A percentile compares a stretch with the other conserved stretches of the same genome.
phyloP scores from a whole-genome alignment of 1,139 yeast genomes.

The Groenewaldozyma auringiensis region DNA sequence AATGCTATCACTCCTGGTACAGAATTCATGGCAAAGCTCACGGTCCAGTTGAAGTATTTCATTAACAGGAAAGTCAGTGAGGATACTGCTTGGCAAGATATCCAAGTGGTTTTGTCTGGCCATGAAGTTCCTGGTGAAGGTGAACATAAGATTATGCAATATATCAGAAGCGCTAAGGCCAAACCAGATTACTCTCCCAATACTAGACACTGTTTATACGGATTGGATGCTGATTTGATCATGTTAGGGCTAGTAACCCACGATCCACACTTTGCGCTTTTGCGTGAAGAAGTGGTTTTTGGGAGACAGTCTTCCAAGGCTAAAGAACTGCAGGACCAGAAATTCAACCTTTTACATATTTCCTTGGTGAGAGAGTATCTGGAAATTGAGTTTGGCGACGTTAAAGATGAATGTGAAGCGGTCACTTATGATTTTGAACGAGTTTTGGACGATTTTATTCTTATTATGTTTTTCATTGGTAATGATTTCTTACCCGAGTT shows the following conservation, averaged over 20 bases:
- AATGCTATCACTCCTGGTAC: slow-evolving; percentile 99
- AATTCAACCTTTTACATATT: slow-evolving; percentile 73
- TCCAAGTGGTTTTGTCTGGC: slow-evolving; percentile 83
- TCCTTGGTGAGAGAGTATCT: slow-evolving; percentile 85
- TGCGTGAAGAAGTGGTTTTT: slow-evolving; percentile 93
- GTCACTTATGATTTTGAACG: slow-evolving; percentile 84
- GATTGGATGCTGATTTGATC: slow-evolving; percentile 95
- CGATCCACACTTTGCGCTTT: slow-evolving; percentile 89
- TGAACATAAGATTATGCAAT: slow-evolving; percentile 95
- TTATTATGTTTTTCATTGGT: slow-evolving; percentile 91
- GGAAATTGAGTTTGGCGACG: slow-evolving; percentile 72
- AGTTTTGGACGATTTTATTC: slow-evolving; percentile 83
- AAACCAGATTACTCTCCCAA: slow-evolving; percentile 84
- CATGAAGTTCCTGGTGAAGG: slow-evolving; percentile 99
- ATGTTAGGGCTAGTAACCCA: slow-evolving; percentile 93
- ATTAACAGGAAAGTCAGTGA: slow-evolving; percentile 76
- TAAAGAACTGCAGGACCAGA: slow-evolving; percentile 59
- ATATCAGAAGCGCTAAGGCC: slow-evolving; percentile 76
- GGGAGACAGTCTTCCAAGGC: slow-evolving; percentile 50
- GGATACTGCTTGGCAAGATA: slow-evolving; percentile 85
- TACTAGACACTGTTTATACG: slow-evolving; percentile 89
- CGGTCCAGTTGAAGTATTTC: slow-evolving; percentile 79
- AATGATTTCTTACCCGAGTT: slow-evolving; percentile 97
- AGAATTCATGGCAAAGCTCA: slow-evolving; percentile 88
- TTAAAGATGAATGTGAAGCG: slow-evolving; percentile 44